Percentiles rank a stretch among this genome's conserved stretches.
phyloP scores from a whole-genome alignment of 2,329 filamentous ascomycete species.

The Aspergillus sp. region DNA sequence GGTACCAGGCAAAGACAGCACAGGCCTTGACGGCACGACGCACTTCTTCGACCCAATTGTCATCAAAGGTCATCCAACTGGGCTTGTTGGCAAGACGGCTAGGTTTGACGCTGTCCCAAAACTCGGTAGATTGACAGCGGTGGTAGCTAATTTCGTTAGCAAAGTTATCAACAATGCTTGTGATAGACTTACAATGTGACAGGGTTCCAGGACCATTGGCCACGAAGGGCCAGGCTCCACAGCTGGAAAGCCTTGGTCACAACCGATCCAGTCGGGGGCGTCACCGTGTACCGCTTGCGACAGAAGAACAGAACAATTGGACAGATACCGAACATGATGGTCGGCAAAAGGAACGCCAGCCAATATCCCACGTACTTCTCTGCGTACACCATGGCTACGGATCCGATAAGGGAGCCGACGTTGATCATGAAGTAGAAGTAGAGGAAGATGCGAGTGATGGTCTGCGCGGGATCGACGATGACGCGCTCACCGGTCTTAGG shows the following conservation, averaged over 20 bases:
- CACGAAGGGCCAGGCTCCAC: conserved; percentile 62
- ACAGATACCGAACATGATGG: conserved; percentile 63
- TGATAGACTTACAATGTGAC: conserved; percentile 36
- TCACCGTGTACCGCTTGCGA: conserved; percentile 64
- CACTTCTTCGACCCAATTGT: conserved; percentile 78
- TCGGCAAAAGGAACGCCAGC: conserved; percentile 61
- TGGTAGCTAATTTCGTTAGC: conserved; percentile 20
- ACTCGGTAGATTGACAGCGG: conserved; percentile 22
- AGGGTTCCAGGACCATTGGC: conserved; percentile 64
- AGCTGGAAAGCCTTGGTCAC: conserved; percentile 67
- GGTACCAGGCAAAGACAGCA: conserved; percentile 64
- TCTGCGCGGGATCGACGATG: conserved; percentile 69
- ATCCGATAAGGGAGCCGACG: conserved; percentile 62
- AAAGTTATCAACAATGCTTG: not conserved
- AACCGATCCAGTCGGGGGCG: conserved; percentile 72
- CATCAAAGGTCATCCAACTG: conserved; percentile 70
- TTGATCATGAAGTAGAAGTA: conserved; percentile 75
- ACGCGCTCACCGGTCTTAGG: conserved; percentile 64
- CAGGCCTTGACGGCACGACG: conserved; percentile 68
- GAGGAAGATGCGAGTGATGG: conserved; percentile 68
- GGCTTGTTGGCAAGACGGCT: conserved; percentile 24
- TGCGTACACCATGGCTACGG: conserved; percentile 69
- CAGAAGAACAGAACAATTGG: conserved; percentile 63
- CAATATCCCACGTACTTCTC: conserved; percentile 78
- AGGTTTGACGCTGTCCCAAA: conserved; percentile 28